Evolutionary conservation across 2,329 filamentous ascomycete genomes (phyloP), one percentile per base, ranked within the genome.

Genomic region (Epichloe sp.): DNA sequence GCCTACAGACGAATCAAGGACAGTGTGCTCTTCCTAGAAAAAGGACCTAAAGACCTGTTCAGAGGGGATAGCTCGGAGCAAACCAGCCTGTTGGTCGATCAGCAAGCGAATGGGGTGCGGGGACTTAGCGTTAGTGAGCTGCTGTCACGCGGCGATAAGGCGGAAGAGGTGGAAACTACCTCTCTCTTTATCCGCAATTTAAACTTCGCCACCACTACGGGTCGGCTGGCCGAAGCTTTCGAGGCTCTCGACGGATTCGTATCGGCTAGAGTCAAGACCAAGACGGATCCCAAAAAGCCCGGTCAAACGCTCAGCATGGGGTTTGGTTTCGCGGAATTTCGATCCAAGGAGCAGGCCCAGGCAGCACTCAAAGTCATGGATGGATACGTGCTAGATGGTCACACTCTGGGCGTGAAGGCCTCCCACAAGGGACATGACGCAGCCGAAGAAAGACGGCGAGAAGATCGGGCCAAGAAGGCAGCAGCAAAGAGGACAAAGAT

Each of bases 131-230:
- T 80, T 34, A 75, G 78, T 48, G 86, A 90, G 56, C 69, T 91
- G 48, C 74, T 90, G 55, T 79, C 82, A 60, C 70, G 72, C 54
- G 74, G 73, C 54, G 71, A 73, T 59, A 71, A 69, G 55, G 63
- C 71, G 55, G 75, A 81, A 52, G 74, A 80, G 47, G 66, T 72
- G 44, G 80, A 87, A 59, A 70, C 85, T 15, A 80, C 81, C n/a
- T 95, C 91, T 4, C 73, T 98, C 15, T 97, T 93, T 67, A 84
- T 98, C 58, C 85, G 89, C 63, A 97, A 97, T 68, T 77, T 98
- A 59, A 94, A 90, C 72, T 98, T 97, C 69, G 73, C 81, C 50
- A 98, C 93, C 2, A 90, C 86, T 11, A 89, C 82, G 47, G 77
- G 83, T 57, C 77, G 80, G 54, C 75, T 98, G 58, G 79, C 80